Conservation (phyloP, 495 filamentous ascomycete genomes). For the Lineolata rhizophorae region DNA sequence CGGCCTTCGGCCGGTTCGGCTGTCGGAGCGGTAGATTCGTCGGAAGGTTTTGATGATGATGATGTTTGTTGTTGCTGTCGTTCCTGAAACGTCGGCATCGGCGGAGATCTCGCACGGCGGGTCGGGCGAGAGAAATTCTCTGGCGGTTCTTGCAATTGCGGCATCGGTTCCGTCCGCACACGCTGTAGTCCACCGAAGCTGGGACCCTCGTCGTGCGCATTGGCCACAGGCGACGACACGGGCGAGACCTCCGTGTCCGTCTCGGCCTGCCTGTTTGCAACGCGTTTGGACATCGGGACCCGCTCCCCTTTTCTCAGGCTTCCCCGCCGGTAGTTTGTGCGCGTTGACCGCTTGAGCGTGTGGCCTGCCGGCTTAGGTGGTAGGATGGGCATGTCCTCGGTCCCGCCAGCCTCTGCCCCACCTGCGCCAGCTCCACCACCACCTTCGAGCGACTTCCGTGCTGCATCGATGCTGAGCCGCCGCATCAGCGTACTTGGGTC, state of each 20-base stretch:
- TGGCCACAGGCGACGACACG: no score
- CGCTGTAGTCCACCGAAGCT: slow-evolving; percentile 42
- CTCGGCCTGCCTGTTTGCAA: slow-evolving; percentile 31
- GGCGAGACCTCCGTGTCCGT: slow-evolving; percentile 32
- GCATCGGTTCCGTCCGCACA: slow-evolving; percentile 57
- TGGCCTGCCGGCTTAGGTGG: slow-evolving; percentile 48
- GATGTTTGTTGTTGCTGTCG: no score
- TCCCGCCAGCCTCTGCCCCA: slow-evolving; percentile 23
- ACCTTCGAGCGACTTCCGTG: slow-evolving; percentile 12
- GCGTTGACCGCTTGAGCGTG: slow-evolving; percentile 69
- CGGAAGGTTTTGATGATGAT: no score
- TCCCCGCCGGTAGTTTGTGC: slow-evolving; percentile 78
- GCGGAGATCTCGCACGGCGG: slow-evolving; percentile 2
- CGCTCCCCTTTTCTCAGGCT: slow-evolving; percentile 64
- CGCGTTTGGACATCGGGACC: slow-evolving; percentile 53
- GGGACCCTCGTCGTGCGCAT: no score
- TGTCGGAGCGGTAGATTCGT: not conserved
- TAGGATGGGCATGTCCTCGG: slow-evolving; percentile 77
- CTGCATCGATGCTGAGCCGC: slow-evolving; percentile 36
- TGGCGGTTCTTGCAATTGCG: slow-evolving; percentile 12
- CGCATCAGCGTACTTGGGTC: slow-evolving; percentile 52
- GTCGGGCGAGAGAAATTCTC: slow-evolving; percentile 15
- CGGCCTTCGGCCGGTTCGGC: slow-evolving; percentile 3
- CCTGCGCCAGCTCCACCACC: slow-evolving; percentile 22
- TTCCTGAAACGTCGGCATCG: slow-evolving; percentile 1